Evolutionary conservation across 805 yeast species (phyloP).

Genomic region (Starmerella cellae): DNA sequence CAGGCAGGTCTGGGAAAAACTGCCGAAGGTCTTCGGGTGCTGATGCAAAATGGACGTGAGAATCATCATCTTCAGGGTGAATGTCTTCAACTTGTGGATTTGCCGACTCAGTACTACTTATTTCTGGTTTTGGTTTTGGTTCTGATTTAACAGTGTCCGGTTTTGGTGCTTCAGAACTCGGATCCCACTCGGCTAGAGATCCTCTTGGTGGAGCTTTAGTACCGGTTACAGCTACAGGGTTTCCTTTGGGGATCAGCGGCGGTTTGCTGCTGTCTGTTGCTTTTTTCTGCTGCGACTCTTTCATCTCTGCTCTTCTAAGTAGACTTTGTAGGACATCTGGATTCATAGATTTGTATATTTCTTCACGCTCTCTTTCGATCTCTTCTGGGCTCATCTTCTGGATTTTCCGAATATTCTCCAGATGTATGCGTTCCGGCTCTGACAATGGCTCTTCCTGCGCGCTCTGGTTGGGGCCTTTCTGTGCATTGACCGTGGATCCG

Average conservation of each 20-base stretch:
- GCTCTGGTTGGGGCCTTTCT: background rate
- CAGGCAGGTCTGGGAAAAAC: constrained; percentile 81
- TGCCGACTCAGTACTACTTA: too few relatives aligned
- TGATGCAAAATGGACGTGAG: constrained; percentile 34
- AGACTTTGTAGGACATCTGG: constrained; percentile 46
- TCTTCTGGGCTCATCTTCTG: constrained; percentile 53
- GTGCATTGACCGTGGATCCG: background rate
- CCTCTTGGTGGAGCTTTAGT: constrained; percentile 5
- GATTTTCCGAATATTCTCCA: constrained; percentile 55
- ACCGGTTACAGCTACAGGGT: background rate
- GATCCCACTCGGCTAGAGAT: constrained; percentile 12
- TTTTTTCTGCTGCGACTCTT: constrained; percentile 24
- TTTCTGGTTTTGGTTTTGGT: too few relatives aligned
- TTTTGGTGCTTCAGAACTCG: background rate
- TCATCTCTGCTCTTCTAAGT: constrained; percentile 34
- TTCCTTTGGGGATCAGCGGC: background rate
- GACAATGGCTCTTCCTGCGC: constrained; percentile 21
- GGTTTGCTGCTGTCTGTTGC: background rate
- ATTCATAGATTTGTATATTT: constrained; percentile 51
- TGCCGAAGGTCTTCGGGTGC: constrained; percentile 61
- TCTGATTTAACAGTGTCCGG: background rate
- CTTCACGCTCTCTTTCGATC: constrained; percentile 49
- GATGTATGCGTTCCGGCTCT: constrained; percentile 63
- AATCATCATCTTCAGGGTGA: too few relatives aligned
- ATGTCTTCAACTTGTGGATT: too few relatives aligned